phyloP scores from a whole-genome alignment of 2,329 filamentous ascomycete species.

The Colletotrichum viniferum region DNA sequence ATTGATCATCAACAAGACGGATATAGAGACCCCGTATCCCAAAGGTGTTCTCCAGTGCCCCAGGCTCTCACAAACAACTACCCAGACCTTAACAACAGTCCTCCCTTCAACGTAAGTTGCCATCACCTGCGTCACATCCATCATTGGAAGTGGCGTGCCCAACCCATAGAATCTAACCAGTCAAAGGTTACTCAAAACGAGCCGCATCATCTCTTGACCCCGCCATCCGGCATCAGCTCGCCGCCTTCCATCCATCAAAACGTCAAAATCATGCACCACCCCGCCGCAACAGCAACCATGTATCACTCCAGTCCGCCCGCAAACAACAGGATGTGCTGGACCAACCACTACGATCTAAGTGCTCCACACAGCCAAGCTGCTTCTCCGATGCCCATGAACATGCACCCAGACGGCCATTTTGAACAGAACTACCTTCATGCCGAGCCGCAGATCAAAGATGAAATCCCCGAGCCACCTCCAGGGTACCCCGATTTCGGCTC shows the following conservation, averaged over 20 bases:
- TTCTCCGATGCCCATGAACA: slow-evolving; percentile 50
- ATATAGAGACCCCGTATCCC: slow-evolving; percentile 7
- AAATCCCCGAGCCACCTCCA: slow-evolving; percentile 39
- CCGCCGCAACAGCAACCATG: slow-evolving; percentile 36
- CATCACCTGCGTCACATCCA: neutral
- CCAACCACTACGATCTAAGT: slow-evolving; percentile 44
- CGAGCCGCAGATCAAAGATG: slow-evolving; percentile 34
- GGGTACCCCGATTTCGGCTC: slow-evolving; percentile 36
- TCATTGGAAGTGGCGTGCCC: neutral
- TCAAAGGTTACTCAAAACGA: slow-evolving; percentile 40
- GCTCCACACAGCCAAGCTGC: slow-evolving; percentile 45
- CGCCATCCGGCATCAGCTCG: slow-evolving; percentile 53
- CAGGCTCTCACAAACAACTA: neutral
- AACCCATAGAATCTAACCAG: neutral
- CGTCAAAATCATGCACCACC: slow-evolving; percentile 46
- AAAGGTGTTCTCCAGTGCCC: slow-evolving; percentile 4
- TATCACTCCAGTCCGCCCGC: slow-evolving; percentile 52
- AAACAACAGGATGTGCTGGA: slow-evolving; percentile 52
- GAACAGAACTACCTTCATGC: slow-evolving; percentile 40
- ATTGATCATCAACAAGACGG: slow-evolving; percentile 6
- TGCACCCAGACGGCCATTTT: slow-evolving; percentile 40
- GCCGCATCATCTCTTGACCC: slow-evolving; percentile 49
- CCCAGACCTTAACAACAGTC: slow-evolving; percentile 4
- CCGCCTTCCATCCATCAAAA: slow-evolving; percentile 48
- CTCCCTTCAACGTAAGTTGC: slow-evolving; percentile 35